Percentiles rank a stretch among this genome's conserved stretches.
phyloP scores from a whole-genome alignment of 768 basidiomycete genomes.

The Boletales sp. region DNA sequence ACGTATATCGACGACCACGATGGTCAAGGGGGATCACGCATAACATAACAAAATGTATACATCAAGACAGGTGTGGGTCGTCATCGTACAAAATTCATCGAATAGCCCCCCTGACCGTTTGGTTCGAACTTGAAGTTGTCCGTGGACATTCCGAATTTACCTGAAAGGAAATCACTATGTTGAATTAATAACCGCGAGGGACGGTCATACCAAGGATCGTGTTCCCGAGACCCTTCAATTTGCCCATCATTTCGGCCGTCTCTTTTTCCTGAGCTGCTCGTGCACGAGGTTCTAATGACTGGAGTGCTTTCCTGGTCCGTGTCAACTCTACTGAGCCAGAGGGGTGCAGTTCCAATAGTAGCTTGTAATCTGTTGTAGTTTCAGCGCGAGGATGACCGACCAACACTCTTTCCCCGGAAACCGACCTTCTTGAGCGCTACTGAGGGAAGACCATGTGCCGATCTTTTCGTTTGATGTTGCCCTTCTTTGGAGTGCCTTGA shows the following conservation, averaged over 20 bases:
- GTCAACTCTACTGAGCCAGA: constrained; percentile 46
- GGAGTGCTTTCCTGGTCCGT: constrained; percentile 48
- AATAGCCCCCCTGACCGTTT: constrained; percentile 94
- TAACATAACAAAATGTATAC: background rate
- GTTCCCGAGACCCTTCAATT: constrained; percentile 91
- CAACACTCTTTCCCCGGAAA: background rate
- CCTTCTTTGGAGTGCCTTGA: constrained; percentile 88
- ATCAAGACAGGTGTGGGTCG: background rate
- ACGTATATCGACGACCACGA: constrained; percentile 20
- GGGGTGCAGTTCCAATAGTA: constrained; percentile 63
- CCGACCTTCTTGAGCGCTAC: constrained; percentile 80
- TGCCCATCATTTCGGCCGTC: constrained; percentile 87
- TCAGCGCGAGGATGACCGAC: background rate
- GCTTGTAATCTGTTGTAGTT: constrained; percentile 62
- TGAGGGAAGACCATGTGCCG: constrained; percentile 78
- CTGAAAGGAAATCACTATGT: constrained; percentile 34
- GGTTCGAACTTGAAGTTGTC: constrained; percentile 97
- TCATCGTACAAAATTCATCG: constrained; percentile 76
- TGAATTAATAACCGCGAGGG: background rate
- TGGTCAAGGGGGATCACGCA: background rate
- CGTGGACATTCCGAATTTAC: constrained; percentile 90
- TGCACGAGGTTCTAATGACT: constrained; percentile 59
- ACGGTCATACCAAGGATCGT: constrained; percentile 67
- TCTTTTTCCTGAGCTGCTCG: constrained; percentile 80
- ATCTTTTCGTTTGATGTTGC: constrained; percentile 81